These are phyloP conservation scores for Plasmodium vivax DNA, from an alignment of 169 alveolate species.

Conservation along the genomic window DNA sequence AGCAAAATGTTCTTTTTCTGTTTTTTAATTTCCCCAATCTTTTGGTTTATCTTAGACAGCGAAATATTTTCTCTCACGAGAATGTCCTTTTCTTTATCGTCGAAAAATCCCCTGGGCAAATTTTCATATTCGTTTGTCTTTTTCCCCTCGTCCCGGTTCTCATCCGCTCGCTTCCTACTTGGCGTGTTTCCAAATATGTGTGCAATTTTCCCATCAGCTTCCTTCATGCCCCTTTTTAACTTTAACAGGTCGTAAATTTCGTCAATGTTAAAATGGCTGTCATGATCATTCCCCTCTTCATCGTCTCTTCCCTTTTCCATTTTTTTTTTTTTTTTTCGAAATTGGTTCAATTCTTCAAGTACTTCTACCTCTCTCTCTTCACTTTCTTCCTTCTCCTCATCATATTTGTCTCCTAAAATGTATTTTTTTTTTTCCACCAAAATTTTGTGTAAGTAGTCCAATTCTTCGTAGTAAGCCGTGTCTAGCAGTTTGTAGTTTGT, in stretches of 20 bases:
- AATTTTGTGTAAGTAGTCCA: slow-evolving; percentile 45
- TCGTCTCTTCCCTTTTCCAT: background rate
- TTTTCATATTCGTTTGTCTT: slow-evolving; percentile 2
- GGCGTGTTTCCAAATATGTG: background rate
- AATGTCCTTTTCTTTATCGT: slow-evolving; percentile 57
- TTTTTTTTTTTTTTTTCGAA: slow-evolving; percentile 42
- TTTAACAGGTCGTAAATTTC: slow-evolving; percentile 55
- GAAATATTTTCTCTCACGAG: slow-evolving; percentile 57
- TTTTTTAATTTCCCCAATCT: slow-evolving; percentile 50
- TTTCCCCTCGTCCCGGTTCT: background rate
- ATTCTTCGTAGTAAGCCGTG: slow-evolving; percentile 58
- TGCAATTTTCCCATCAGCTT: background rate
- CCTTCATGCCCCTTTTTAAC: slow-evolving; percentile 2
- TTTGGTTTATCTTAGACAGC: slow-evolving; percentile 17
- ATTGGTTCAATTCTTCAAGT: slow-evolving; percentile 46
- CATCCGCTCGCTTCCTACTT: background rate
- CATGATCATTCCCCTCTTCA: background rate
- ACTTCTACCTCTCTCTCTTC: slow-evolving; percentile 19
- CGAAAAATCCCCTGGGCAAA: slow-evolving; percentile 60
- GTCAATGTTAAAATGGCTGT: slow-evolving; percentile 23
- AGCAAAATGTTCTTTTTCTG: slow-evolving; percentile 22
- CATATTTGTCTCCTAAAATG: slow-evolving; percentile 30
- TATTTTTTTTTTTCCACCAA: slow-evolving; percentile 40
- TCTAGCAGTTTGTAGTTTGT: slow-evolving; percentile 16
- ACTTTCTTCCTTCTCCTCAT: slow-evolving; percentile 25